phyloP scores from a whole-genome alignment of 352 stramenopile genomes.

The Globisporangium polare region DNA sequence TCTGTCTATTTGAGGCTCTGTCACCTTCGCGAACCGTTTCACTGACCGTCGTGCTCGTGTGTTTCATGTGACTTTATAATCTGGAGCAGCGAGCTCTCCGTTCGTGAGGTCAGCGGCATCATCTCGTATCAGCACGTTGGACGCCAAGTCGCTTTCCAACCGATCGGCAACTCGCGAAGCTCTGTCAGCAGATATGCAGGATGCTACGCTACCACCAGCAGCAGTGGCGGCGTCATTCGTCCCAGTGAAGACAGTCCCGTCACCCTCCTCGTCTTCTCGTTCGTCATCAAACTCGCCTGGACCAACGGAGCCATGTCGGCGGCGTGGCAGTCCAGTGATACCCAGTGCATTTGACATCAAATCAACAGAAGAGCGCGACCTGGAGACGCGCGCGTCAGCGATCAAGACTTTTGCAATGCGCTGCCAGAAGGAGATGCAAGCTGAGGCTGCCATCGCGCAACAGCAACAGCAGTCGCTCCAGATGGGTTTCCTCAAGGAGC shows the following conservation, averaged over 20 bases:
- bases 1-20: not conserved
- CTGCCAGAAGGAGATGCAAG: conserved; percentile 39
- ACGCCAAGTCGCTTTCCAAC: not conserved
- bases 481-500: conserved; percentile 35
- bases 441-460: conserved; percentile 21
- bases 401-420: conserved; percentile 30
- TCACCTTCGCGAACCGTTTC: not conserved
- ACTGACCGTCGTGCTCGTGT: not conserved
- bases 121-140: not conserved
- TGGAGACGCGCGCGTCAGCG: conserved; percentile 27
- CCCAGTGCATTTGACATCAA: conserved; percentile 8
- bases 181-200: not conserved
- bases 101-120: not conserved
- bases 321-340: not conserved
- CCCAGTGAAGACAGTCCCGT: not conserved
- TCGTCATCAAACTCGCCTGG: not conserved
- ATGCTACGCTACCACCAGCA: not conserved
- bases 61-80: not conserved
- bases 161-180: not conserved
- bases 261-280: not conserved
- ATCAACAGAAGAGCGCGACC: conserved; percentile 19
- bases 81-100: not conserved
- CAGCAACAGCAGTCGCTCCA: conserved; percentile 36
- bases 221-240: not conserved
- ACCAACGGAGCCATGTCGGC: not conserved